Evolutionary conservation across 1,139 yeast species (phyloP).

Genomic region (Sugiyamaella pinicola): DNA sequence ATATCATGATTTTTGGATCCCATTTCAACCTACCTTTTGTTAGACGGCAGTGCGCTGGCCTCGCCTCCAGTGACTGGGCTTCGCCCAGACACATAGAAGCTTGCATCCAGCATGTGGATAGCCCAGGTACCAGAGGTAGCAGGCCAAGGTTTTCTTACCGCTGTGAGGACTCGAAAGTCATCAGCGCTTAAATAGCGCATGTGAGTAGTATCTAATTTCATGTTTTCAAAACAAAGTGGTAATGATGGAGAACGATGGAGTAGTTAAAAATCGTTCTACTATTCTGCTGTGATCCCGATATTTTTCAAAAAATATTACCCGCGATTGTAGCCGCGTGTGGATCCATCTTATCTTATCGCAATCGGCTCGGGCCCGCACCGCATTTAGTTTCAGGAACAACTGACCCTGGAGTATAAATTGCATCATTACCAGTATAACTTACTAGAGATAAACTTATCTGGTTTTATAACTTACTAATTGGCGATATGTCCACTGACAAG

Average conservation of each 20-base stretch:
- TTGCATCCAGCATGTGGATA: no score
- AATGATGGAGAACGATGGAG: not conserved
- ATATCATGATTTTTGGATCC: slow-evolving; percentile 94
- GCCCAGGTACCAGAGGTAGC: no score
- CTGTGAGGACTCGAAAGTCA: slow-evolving; percentile 86
- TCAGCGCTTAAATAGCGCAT: slow-evolving; percentile 91
- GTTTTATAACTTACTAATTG: no score
- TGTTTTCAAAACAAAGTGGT: slow-evolving; percentile 37
- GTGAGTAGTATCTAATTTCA: slow-evolving; percentile 91
- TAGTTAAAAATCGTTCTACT: no score
- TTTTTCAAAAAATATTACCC: slow-evolving; percentile 9
- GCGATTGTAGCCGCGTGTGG: slow-evolving; percentile 11
- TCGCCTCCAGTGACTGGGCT: slow-evolving; percentile 6
- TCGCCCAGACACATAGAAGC: not conserved
- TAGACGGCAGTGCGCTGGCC: no score
- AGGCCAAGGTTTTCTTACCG: slow-evolving; percentile 50
- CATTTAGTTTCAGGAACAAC: no score
- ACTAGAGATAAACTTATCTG: no score
- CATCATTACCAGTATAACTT: no score
- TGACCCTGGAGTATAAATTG: no score
- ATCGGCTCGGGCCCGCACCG: no score
- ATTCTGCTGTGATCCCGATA: not conserved
- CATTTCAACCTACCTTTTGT: slow-evolving; percentile 53
- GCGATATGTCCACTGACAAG: no score
- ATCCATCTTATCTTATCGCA: not conserved